Conservation (phyloP, 1,139 yeast genomes). For the Nakaseomyces glabratus region DNA sequence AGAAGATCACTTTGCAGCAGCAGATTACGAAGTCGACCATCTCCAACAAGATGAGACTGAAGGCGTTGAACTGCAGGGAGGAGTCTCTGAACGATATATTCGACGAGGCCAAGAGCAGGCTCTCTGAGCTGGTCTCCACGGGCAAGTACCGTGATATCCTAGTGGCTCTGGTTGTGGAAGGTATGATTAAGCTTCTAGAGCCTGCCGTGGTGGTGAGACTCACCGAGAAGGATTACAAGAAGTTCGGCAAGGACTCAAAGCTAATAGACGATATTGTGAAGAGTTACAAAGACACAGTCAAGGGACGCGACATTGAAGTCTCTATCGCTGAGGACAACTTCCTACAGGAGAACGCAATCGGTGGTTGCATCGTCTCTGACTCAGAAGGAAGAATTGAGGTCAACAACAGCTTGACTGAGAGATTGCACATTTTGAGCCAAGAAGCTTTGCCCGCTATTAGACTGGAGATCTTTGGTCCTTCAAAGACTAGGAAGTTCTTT, state of each 20-base stretch:
- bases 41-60: conserved; percentile 89
- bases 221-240: conserved; percentile 55
- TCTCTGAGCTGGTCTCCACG: conserved; percentile 44
- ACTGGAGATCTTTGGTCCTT: conserved; percentile 81
- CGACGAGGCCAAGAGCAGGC: conserved; percentile 54
- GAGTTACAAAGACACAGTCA: conserved; percentile 53
- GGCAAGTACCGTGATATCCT: conserved; percentile 62
- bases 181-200: conserved; percentile 68
- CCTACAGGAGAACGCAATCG: conserved; percentile 59
- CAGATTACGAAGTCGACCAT: conserved; percentile 93
- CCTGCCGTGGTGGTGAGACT: conserved; percentile 53
- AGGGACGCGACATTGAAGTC: conserved; percentile 53
- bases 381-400: conserved; percentile 77
- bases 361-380: conserved; percentile 74
- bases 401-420: conserved; percentile 87
- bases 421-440: conserved; percentile 72
- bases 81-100: conserved; percentile 68
- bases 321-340: conserved; percentile 48
- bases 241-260: conserved; percentile 39
- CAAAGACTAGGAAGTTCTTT: conserved; percentile 80
- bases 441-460: conserved; percentile 90
- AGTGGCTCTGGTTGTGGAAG: conserved; percentile 76
- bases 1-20: conserved; percentile 86
- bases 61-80: conserved; percentile 80
- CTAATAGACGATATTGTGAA: conserved; percentile 46